Base-by-base conservation (phyloP, 306 rosid species). In the Trichosanthes cucumerina region DNA sequence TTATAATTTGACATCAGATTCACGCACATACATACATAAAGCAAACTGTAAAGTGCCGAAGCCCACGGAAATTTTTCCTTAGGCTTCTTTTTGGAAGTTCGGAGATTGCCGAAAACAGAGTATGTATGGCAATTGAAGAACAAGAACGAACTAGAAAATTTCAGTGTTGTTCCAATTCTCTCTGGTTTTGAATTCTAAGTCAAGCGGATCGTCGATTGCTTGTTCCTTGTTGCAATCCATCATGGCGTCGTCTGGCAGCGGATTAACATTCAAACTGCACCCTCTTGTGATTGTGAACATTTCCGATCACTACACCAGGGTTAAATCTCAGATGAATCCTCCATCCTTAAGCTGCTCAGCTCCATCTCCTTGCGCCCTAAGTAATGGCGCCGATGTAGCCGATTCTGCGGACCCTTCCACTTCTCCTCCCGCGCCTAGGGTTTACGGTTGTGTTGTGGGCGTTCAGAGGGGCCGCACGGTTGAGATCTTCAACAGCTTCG, bases 401-500 rank as follows among this genome's bases (percentile, higher is more conserved):
- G 63, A 65, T 23, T 82, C 80, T 24, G 15, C 90, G 0, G 56
- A 81, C 13, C 33, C 83, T n/a, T 14, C 88, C 79, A 19, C 82
- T 12, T n/a, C 86, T 19, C 57, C 84, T n/a, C 58, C 76, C 15
- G 10, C 75, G 19, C 28, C 73, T 54, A 82, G 97, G 60, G 99
- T 92, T 5, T 96, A 86, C 60, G 99, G 99, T 4, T 91, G 99
- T 82, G 98, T 96, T 46, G 93, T 96, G 19, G 99, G 99, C 15
- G 92, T 96, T 31, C 99, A 96, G 96, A 87, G 93, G 52, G 99
- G 98, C 26, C 99, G 99, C 72, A 96, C 96, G 7, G 98, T 96
- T 14, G 99, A 96, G 91, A 96, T 96, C 83, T 96, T 96, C 88
- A 96, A 96, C 82, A 96, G 99, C 91, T 96, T 96, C 73, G 98